phyloP scores from a whole-genome alignment of 2,329 filamentous ascomycete species.

The Pseudohalonectria lignicola region DNA sequence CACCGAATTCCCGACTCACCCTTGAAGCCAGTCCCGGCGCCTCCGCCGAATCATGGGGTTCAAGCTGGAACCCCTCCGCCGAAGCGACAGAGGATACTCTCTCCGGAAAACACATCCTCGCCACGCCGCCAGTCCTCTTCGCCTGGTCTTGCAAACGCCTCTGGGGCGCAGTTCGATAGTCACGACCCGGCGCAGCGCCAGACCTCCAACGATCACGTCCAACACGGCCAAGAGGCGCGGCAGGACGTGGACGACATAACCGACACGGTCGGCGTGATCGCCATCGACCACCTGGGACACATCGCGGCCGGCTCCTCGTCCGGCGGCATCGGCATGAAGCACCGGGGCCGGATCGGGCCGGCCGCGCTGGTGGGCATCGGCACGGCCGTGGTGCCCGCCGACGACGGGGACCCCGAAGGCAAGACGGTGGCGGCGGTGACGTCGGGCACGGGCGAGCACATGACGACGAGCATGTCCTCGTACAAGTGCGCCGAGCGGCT shows the following conservation, averaged over 20 bases:
- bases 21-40: neutral
- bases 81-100: neutral
- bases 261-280: constrained; percentile 94
- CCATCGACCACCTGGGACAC: constrained; percentile 72
- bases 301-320: constrained; percentile 95
- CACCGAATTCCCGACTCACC: too few species aligned
- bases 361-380: constrained; percentile 89
- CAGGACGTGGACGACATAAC: constrained; percentile 55
- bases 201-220: constrained; percentile 1
- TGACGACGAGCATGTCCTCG: constrained; percentile 90
- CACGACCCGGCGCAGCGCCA: neutral
- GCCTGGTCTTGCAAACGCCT: too few species aligned
- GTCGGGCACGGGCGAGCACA: constrained; percentile 94
- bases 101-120: neutral
- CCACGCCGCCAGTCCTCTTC: too few species aligned
- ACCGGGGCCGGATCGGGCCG: constrained; percentile 80
- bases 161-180: constrained; percentile 1
- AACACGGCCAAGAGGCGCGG: neutral
- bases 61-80: too few species aligned
- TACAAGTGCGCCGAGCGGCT: constrained; percentile 77
- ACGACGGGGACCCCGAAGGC: constrained; percentile 56
- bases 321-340: constrained; percentile 97
- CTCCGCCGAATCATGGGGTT: neutral
- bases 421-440: constrained; percentile 74
- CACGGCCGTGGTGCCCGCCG: constrained; percentile 73